These are phyloP conservation scores for Leptographium wingfieldii DNA, from an alignment of 2,329 filamentous ascomycete genomes.

Conservation along the genomic window DNA sequence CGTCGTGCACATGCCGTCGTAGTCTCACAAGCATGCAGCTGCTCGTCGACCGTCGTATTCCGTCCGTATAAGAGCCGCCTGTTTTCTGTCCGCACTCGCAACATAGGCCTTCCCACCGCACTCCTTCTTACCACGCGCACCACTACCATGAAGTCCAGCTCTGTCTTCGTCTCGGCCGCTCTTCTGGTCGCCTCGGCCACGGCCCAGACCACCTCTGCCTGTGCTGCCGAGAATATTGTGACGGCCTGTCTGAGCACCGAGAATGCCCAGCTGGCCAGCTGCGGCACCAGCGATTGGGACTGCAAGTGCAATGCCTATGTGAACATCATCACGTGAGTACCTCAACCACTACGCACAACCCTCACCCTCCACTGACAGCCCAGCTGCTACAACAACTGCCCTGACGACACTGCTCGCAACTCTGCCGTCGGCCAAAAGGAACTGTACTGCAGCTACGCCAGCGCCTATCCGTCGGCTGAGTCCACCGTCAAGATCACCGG, in stretches of 20 bases:
- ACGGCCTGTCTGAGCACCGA: constrained; percentile 18
- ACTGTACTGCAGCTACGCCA: constrained; percentile 33
- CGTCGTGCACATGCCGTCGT: too few species aligned
- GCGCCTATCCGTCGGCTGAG: constrained; percentile 25
- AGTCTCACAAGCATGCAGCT: too few species aligned
- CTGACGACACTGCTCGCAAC: constrained; percentile 28
- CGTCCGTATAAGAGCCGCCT: too few species aligned
- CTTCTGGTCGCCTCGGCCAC: constrained; percentile 5
- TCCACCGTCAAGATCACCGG: constrained; percentile 10
- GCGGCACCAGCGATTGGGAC: constrained; percentile 28
- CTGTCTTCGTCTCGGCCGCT: constrained; percentile 1
- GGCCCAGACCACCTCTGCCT: constrained; percentile 6
- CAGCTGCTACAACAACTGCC: constrained; percentile 42
- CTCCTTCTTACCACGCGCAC: background rate
- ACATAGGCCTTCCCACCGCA: too few species aligned
- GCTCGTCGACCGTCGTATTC: too few species aligned
- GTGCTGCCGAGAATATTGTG: constrained; percentile 12
- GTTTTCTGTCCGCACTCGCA: too few species aligned
- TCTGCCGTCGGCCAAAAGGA: constrained; percentile 25
- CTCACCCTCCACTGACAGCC: background rate
- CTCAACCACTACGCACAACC: background rate
- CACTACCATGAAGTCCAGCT: constrained; percentile 5
- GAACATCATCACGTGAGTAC: constrained; percentile 33
- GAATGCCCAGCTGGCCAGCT: constrained; percentile 25
- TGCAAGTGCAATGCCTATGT: constrained; percentile 34